phyloP scores from a whole-genome alignment of 2,329 filamentous ascomycete species.

The Cladosporium phlei region DNA sequence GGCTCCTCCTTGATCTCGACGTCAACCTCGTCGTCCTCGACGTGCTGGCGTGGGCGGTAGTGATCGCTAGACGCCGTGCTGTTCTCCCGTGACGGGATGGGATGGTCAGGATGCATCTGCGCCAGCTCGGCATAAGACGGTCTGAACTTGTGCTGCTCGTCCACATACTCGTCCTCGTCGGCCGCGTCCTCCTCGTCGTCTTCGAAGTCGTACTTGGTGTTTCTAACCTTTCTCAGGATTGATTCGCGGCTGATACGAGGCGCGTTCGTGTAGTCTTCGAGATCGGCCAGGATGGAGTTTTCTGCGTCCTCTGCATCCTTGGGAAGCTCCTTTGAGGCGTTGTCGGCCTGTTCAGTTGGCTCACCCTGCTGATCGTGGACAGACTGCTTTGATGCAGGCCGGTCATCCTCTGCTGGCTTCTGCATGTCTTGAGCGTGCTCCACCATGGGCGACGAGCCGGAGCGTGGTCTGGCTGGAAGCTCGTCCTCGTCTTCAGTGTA shows the following conservation, averaged over 20 bases:
- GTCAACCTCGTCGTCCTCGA: constrained; percentile 59
- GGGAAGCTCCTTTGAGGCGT: constrained; percentile 19
- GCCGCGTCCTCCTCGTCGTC: constrained; percentile 38
- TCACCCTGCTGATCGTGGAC: background rate
- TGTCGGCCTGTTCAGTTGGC: constrained; percentile 25
- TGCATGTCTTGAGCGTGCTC: constrained; percentile 19
- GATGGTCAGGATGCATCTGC: constrained; percentile 75
- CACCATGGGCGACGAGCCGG: constrained; percentile 52
- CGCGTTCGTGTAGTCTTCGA: constrained; percentile 38
- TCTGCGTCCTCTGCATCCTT: constrained; percentile 28
- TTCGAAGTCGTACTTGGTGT: constrained; percentile 48
- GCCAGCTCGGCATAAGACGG: constrained; percentile 45
- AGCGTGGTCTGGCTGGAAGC: background rate
- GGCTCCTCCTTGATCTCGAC: constrained; percentile 61
- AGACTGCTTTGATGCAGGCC: constrained; percentile 1
- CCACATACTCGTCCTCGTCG: constrained; percentile 56
- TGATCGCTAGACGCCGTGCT: constrained; percentile 27
- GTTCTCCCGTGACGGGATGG: constrained; percentile 81
- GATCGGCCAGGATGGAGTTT: constrained; percentile 30
- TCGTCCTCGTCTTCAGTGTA: constrained; percentile 65
- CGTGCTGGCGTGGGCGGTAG: constrained; percentile 40
- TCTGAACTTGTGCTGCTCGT: constrained; percentile 19
- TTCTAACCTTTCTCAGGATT: constrained; percentile 83
- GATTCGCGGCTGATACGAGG: constrained; percentile 89
- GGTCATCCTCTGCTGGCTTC: constrained; percentile 15